Evolutionary conservation across 1,139 yeast genomes (phyloP).

Genomic region (Sugiyamaella paludigena): DNA sequence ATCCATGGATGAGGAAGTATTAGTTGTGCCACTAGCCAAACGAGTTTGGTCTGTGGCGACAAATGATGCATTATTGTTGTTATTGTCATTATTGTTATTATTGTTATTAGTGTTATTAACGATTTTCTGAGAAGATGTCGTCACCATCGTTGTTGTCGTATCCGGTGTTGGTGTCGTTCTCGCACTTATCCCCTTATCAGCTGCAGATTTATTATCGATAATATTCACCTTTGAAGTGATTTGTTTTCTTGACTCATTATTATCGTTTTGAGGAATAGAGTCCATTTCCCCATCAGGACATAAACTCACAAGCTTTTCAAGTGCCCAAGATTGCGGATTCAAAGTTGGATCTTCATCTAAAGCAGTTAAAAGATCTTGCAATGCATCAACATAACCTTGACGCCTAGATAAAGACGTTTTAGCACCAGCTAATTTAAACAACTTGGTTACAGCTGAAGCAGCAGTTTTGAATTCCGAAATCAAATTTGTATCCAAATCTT

Average conservation of each 20-base stretch:
- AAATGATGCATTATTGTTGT: too few species aligned
- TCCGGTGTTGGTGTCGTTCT: background rate
- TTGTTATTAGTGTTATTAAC: background rate
- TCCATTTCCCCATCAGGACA: slow-evolving; percentile 11
- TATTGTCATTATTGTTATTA: too few species aligned
- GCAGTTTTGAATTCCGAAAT: slow-evolving; percentile 32
- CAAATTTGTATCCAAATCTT: slow-evolving; percentile 19
- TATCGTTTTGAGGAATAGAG: background rate
- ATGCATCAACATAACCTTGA: slow-evolving; percentile 32
- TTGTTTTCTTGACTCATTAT: background rate
- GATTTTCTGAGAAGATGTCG: background rate
- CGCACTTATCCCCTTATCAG: background rate
- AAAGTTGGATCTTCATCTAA: slow-evolving; percentile 24
- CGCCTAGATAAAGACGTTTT: slow-evolving; percentile 27
- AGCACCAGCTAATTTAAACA: slow-evolving; percentile 32
- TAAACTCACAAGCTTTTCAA: slow-evolving; percentile 14
- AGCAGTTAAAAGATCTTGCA: slow-evolving; percentile 25
- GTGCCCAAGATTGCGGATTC: slow-evolving; percentile 28
- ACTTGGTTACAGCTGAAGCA: slow-evolving; percentile 33
- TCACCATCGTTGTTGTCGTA: background rate
- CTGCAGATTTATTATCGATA: background rate
- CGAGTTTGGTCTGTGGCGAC: too few species aligned
- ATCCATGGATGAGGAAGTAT: too few species aligned
- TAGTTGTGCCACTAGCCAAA: too few species aligned
- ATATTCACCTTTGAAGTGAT: too few species aligned